These are phyloP conservation scores for Cavenderia fasciculata DNA, from an alignment of 78 protist species.

Conservation along the genomic window DNA sequence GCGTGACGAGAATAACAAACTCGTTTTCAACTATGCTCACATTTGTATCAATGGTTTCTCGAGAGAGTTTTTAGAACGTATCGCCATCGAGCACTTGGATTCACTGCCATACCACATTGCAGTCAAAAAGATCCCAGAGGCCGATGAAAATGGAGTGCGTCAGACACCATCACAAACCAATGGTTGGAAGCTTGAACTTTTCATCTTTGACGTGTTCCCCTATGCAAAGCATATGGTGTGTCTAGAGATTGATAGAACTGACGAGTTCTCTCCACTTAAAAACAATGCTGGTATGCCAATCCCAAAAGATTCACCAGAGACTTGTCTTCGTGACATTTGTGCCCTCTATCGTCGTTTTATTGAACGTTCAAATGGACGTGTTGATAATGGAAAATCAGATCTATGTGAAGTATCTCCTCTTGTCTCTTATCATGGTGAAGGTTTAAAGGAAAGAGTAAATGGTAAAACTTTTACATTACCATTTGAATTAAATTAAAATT, in stretches of 20 bases:
- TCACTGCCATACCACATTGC: constrained; percentile 89
- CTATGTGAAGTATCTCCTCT: constrained; percentile 84
- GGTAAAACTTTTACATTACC: constrained; percentile 25
- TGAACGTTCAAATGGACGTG: constrained; percentile 69
- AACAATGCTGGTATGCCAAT: constrained; percentile 82
- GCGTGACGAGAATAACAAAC: constrained; percentile 11
- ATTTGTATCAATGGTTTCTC: constrained; percentile 89
- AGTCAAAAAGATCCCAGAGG: constrained; percentile 89
- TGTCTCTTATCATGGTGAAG: constrained; percentile 86
- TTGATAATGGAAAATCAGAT: constrained; percentile 20
- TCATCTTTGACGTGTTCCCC: constrained; percentile 95
- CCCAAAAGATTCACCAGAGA: constrained; percentile 77
- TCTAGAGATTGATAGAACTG: constrained; percentile 73
- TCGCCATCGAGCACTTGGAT: constrained; percentile 7
- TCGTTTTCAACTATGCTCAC: constrained; percentile 90
- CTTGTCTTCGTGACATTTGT: constrained; percentile 73
- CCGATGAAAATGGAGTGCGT: constrained; percentile 21
- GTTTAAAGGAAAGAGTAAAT: constrained; percentile 33
- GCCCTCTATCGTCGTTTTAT: constrained; percentile 54
- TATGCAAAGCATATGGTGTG: constrained; percentile 57
- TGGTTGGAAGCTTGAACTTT: constrained; percentile 93
- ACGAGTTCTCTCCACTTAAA: constrained; percentile 91
- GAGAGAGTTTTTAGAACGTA: constrained; percentile 71
- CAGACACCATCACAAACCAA: constrained; percentile 16
- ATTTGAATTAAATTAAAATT: too few relatives aligned